Evolutionary conservation across 257 asterid species (phyloP), one percentile per base, ranked within the genome.

Genomic region (Hygrophila difformis): DNA sequence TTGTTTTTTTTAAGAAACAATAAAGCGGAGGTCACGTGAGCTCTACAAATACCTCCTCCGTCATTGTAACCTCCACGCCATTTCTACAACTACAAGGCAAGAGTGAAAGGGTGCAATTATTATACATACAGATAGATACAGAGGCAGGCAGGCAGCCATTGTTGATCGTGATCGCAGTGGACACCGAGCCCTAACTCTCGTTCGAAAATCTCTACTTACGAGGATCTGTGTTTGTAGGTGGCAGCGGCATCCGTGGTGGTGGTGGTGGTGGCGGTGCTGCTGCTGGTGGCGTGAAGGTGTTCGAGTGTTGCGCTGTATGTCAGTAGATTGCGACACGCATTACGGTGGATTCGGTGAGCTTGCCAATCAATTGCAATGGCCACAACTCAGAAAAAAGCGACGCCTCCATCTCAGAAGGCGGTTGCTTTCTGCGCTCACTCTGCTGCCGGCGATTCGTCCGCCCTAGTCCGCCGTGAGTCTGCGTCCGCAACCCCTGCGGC

Each of bases 301-400:
- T 53, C 53, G 68, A 59, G 52, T 39, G 12, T 55, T 31, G 51
- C 63, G 77, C 85, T 82, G 89, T 75, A 78, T 78, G 89, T 82
- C 93, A 82, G 73, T 70, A 65, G 71, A 69, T 57, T 64, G 70
- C 59, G 74, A 48, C 70, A 51, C 71, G 64, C 71, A 70, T 63
- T 78, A 43, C 82, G 89, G 85, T 67, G 82, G 75, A 63, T 64
- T 53, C 77, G 68, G 87, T 42, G 77, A 81, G 74, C 65, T 81
- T 50, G 76, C 81, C 45, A 81, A 81, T 62, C 95, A 79, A 59
- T 69, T 75, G 49, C 91, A 84, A 84, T 84, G 95, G 95, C 93
- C 93, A 62, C 95, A 80, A 38, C 81, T 84, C 21, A 65, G 95
- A 61, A 84, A 78, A 78, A 81, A 63, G 69, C 89, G 93, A 69